Base-by-base conservation (phyloP, 2,329 filamentous ascomycete species). In the Curvularia eragrostidis region DNA sequence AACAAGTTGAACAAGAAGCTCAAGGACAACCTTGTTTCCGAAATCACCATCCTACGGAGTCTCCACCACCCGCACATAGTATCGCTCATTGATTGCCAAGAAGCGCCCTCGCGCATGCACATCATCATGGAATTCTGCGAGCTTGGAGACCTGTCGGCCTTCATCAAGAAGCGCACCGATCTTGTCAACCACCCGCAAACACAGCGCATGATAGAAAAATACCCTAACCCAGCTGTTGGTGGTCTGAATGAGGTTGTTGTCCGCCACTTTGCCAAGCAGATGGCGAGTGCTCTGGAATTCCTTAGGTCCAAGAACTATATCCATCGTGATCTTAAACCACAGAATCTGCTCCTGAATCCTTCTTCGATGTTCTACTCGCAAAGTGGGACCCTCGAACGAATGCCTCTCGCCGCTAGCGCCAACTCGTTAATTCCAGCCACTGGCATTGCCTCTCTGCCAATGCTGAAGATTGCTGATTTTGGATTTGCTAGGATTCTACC, bases 121-220 rank as follows among this genome's bases (percentile, higher is more conserved):
- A 85, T 99, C 57, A 89, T 98, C 63, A 99, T 98, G 94, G 95
- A 99, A 80, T 98, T 96, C 79, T 98, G 95, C 80, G 92, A 96
- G 74, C 85, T 99, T 39, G 94, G 95, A 21, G 95, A 99, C 74
- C 80, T 99, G 57, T 96, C 95, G 10, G 84, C 94, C 52, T 98
- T 99, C 78, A 97, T 99, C 80, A 96, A 95, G 83, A 96, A 95
- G 80, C 87, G 94, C 59, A 88, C 94, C 59, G 91, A 89, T 72
- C 85, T 97, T 44, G 85, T 84, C 43, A 89, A 89, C 49, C 90
- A 96, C 74, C 87, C 90, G 26, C 89, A 91, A 52, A 95, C 94
- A 3, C 86, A 87, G 72, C 92, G 96, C 67, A 94, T 98, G 87
- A 92, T 96, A 60, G 85, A 89, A 71, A 97, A 96, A 76, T 98